Percentiles rank a stretch among this genome's conserved stretches.
These are phyloP conservation scores for Vigna reflexopilosa DNA, from an alignment of 306 rosid species.

Conservation along the genomic window DNA sequence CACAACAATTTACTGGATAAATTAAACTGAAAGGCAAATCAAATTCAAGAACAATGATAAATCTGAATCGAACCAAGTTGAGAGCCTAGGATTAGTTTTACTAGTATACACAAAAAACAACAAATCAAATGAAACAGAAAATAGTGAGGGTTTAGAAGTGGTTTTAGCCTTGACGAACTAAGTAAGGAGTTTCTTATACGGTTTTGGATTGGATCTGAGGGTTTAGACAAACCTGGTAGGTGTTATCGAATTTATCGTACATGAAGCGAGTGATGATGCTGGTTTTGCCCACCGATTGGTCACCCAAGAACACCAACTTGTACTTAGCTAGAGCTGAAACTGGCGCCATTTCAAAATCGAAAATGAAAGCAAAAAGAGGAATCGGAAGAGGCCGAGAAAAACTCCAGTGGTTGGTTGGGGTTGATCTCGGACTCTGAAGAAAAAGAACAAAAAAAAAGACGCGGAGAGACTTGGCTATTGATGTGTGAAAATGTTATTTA, in stretches of 20 bases:
- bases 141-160: constrained; percentile 11
- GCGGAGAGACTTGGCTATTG: neutral
- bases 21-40: constrained; percentile 1
- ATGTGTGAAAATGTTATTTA: neutral
- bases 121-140: constrained; percentile 5
- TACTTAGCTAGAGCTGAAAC: constrained; percentile 64
- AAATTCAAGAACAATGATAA: neutral
- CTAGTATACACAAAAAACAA: neutral
- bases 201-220: constrained; percentile 48
- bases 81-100: neutral
- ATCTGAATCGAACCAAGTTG: neutral
- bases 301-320: constrained; percentile 64
- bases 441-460: neutral
- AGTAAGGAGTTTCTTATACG: neutral
- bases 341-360: constrained; percentile 51
- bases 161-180: neutral
- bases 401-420: constrained; percentile 15
- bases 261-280: constrained; percentile 68
- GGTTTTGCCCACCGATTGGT: constrained; percentile 65
- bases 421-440: constrained; percentile 24
- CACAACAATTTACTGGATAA: neutral
- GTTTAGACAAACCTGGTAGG: constrained; percentile 50
- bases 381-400: constrained; percentile 32
- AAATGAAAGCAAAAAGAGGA: neutral
- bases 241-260: constrained; percentile 62